These are phyloP conservation scores for Raphanus hybrid DNA, from an alignment of 441 rosid genomes.

Conservation along the genomic window DNA sequence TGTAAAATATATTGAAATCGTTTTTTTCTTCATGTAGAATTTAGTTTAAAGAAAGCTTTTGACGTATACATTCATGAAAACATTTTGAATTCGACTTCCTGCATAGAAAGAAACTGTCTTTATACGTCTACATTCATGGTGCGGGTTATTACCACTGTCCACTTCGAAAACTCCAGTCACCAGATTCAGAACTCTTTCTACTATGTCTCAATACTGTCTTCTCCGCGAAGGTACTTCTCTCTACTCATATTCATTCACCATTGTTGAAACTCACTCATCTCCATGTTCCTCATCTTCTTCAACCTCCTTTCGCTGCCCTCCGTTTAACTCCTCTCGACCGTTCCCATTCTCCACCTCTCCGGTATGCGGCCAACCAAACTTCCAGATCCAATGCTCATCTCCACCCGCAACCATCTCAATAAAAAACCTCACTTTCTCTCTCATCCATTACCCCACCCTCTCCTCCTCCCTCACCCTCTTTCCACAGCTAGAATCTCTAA, in stretches of 20 bases:
- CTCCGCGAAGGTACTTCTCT: conserved; percentile 11
- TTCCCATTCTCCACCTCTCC: conserved; percentile 77
- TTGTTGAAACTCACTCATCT: conserved; percentile 18
- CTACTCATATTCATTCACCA: conserved; percentile 9
- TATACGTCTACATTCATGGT: no score
- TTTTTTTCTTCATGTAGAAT: background rate
- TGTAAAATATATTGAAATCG: background rate
- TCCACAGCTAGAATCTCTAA: conserved; percentile 26
- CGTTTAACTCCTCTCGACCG: conserved; percentile 49
- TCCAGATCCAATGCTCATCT: conserved; percentile 67
- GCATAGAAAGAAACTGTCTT: background rate
- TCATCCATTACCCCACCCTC: conserved; percentile 56
- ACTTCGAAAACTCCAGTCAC: conserved; percentile 23
- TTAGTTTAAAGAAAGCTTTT: background rate
- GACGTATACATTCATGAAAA: background rate
- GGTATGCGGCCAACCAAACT: conserved; percentile 84
- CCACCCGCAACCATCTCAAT: conserved; percentile 68
- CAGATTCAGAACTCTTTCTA: conserved; percentile 28
- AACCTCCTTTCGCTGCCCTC: conserved; percentile 28
- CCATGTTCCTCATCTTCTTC: conserved; percentile 37
- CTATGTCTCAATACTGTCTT: conserved; percentile 45
- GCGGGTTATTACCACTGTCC: conserved; percentile 6
- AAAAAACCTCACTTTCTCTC: conserved; percentile 61
- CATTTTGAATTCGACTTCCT: background rate
- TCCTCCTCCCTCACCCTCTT: conserved; percentile 67